Evolutionary conservation across 768 basidiomycete genomes (phyloP).

Genomic region (Hemileccinum impolitum): DNA sequence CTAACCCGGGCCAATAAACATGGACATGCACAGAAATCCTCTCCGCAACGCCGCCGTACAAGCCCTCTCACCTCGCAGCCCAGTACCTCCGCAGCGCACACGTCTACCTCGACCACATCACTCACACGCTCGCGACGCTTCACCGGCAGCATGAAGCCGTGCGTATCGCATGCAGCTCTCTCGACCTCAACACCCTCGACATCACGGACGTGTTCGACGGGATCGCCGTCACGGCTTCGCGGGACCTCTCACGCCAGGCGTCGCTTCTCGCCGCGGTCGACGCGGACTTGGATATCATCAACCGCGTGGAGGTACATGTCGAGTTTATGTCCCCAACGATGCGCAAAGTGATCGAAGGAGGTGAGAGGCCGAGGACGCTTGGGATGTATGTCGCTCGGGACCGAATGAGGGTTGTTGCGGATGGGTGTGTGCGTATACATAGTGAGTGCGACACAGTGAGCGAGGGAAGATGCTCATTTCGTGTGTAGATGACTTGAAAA

Average conservation of each 20-base stretch:
- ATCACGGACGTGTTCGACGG: conserved; percentile 69
- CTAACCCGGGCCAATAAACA: neutral
- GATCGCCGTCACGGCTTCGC: conserved; percentile 48
- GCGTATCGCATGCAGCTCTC: conserved; percentile 65
- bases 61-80: conserved; percentile 61
- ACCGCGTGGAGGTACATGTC: conserved; percentile 62
- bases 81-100: conserved; percentile 64
- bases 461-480: neutral
- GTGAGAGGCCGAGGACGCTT: conserved; percentile 63
- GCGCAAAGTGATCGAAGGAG: conserved; percentile 67
- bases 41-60: conserved; percentile 68
- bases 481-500: conserved; percentile 52
- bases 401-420: conserved; percentile 80
- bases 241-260: conserved; percentile 67
- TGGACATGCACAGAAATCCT: conserved; percentile 44
- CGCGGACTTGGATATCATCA: conserved; percentile 69
- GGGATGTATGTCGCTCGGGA: conserved; percentile 77
- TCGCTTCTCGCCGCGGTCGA: conserved; percentile 60
- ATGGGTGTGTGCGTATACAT: conserved; percentile 65
- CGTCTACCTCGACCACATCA: conserved; percentile 60
- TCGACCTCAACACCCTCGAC: conserved; percentile 71
- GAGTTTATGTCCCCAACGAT: conserved; percentile 71
- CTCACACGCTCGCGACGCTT: conserved; percentile 48
- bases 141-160: conserved; percentile 67
- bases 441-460: conserved; percentile 38